These are phyloP conservation scores for Cadophora sp. DNA, from an alignment of 2,329 filamentous ascomycete species.

Conservation along the genomic window DNA sequence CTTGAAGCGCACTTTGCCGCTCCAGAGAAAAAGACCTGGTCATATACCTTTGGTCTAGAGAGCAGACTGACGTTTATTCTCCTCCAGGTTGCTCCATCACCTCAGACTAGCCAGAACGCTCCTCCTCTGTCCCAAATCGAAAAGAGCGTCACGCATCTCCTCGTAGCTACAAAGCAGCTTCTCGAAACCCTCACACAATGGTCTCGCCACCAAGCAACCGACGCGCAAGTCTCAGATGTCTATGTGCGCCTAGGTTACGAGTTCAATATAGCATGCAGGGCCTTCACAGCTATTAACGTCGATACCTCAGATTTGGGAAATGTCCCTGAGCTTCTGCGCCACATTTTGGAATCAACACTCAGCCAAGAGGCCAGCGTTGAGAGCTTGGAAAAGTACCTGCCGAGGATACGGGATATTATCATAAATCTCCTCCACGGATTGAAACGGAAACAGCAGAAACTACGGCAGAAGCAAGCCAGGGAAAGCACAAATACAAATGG, in stretches of 20 bases:
- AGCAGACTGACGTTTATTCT: constrained; percentile 21
- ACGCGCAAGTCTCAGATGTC: constrained; percentile 96
- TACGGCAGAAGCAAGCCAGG: constrained; percentile 68
- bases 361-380: constrained; percentile 95
- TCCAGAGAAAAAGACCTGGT: background rate
- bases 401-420: constrained; percentile 96
- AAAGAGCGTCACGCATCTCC: constrained; percentile 96
- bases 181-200: constrained; percentile 97
- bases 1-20: background rate
- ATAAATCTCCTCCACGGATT: constrained; percentile 95
- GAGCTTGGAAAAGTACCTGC: constrained; percentile 92
- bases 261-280: constrained; percentile 98
- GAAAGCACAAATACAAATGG: constrained; percentile 47
- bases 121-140: constrained; percentile 85
- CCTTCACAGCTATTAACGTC: constrained; percentile 95
- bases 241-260: constrained; percentile 98
- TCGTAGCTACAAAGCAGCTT: constrained; percentile 97
- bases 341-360: constrained; percentile 92
- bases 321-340: constrained; percentile 87
- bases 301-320: constrained; percentile 94
- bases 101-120: constrained; percentile 35
- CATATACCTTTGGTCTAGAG: background rate
- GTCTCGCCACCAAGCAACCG: constrained; percentile 90
- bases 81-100: constrained; percentile 28
- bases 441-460: constrained; percentile 94